Percentiles rank a stretch among this genome's conserved stretches.
Conservation (phyloP, 768 basidiomycete species). For the Mycena maculata region DNA sequence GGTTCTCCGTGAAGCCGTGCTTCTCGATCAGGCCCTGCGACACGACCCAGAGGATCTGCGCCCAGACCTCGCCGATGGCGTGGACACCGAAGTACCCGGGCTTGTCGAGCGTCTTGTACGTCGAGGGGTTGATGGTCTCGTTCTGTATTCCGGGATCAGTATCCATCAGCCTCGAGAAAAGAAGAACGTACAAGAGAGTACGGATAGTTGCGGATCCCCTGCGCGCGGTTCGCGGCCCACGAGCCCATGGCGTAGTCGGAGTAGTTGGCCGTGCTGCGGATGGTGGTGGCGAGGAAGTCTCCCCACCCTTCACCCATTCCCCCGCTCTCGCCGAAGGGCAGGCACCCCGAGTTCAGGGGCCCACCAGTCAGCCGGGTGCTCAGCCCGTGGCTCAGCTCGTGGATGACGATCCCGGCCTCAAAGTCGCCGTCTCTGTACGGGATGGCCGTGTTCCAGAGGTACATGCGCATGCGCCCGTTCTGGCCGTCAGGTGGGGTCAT, state of each 20-base stretch:
- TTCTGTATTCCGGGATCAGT: constrained; percentile 49
- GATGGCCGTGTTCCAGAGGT: constrained; percentile 90
- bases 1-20: constrained; percentile 80
- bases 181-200: constrained; percentile 73
- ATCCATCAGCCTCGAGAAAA: neutral
- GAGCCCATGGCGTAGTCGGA: constrained; percentile 91
- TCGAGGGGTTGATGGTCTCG: constrained; percentile 83
- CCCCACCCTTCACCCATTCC: constrained; percentile 99
- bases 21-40: constrained; percentile 79
- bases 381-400: constrained; percentile 89
- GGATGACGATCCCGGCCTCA: constrained; percentile 97
- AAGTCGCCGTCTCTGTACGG: constrained; percentile 96
- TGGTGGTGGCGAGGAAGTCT: constrained; percentile 89
- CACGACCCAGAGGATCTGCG: constrained; percentile 87
- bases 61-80: constrained; percentile 96
- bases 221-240: constrained; percentile 86
- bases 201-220: constrained; percentile 88
- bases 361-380: constrained; percentile 96
- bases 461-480: constrained; percentile 96
- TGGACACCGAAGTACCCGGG: constrained; percentile 95
- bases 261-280: constrained; percentile 80
- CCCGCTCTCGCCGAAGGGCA: constrained; percentile 95
- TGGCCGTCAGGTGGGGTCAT: constrained; percentile 87
- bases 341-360: constrained; percentile 90
- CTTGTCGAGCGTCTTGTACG: constrained; percentile 95